These are phyloP conservation scores for Acer saccharum DNA, from an alignment of 345 rosid genomes.

Conservation along the genomic window DNA sequence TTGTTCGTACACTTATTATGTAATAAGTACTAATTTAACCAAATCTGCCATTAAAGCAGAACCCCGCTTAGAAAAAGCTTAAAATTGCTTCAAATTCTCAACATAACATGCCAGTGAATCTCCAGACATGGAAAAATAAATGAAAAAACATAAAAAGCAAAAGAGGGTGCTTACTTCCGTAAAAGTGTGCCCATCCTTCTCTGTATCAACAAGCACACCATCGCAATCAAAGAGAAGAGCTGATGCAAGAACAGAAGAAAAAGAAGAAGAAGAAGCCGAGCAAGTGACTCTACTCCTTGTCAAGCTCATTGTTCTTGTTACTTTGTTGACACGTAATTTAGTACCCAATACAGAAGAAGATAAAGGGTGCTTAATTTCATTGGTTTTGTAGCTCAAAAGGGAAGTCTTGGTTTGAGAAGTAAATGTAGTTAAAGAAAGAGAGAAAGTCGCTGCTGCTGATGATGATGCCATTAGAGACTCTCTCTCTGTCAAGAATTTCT, in stretches of 20 bases:
- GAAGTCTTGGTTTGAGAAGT: slow-evolving; percentile 26
- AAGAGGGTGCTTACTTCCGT: slow-evolving; percentile 48
- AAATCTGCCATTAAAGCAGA: background rate
- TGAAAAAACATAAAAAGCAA: background rate
- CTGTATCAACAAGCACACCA: slow-evolving; percentile 96
- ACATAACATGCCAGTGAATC: background rate
- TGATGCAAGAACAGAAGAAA: slow-evolving; percentile 59
- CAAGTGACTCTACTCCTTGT: slow-evolving; percentile 35
- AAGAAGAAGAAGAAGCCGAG: slow-evolving; percentile 47
- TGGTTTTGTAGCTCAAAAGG: slow-evolving; percentile 21
- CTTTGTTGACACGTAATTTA: slow-evolving; percentile 8
- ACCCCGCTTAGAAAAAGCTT: background rate
- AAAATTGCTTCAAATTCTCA: background rate
- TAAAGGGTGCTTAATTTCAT: slow-evolving; percentile 18
- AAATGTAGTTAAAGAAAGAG: slow-evolving; percentile 38
- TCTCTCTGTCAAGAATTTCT: background rate
- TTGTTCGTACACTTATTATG: background rate
- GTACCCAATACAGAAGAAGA: slow-evolving; percentile 28
- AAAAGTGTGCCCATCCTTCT: slow-evolving; percentile 94
- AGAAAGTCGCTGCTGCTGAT: slow-evolving; percentile 25
- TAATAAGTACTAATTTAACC: too few species aligned
- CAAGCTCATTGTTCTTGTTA: slow-evolving; percentile 11
- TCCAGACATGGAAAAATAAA: background rate
- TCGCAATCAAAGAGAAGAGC: slow-evolving; percentile 94
- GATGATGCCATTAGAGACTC: slow-evolving; percentile 37